Evolutionary conservation across 305 asterid species (phyloP).

Genomic region (Plantago lanceolata): DNA sequence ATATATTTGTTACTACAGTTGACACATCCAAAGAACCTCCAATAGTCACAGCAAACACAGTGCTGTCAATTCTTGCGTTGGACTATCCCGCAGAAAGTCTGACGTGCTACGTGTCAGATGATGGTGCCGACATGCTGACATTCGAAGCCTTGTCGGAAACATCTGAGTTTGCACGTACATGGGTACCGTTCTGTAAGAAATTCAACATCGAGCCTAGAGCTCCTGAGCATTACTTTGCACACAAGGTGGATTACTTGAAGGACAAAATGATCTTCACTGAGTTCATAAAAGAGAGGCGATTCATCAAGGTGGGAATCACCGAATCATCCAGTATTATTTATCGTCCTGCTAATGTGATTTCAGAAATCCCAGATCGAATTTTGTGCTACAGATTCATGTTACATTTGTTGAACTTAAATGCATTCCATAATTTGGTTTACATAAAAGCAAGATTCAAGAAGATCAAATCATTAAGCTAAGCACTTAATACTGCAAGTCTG

Average conservation of each 20-base stretch:
- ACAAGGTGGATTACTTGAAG: slow-evolving; percentile 3
- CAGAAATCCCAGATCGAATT: too few relatives aligned
- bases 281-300: not conserved
- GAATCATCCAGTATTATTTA: not conserved
- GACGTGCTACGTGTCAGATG: slow-evolving; percentile 8
- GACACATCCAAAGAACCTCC: slow-evolving; percentile 2
- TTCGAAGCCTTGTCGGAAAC: slow-evolving; percentile 5
- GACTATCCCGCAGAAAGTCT: not conserved
- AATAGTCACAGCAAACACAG: slow-evolving; percentile 2
- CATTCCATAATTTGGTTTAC: too few relatives aligned
- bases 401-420: too few relatives aligned
- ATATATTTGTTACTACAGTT: not conserved
- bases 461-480: too few relatives aligned
- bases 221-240: not conserved
- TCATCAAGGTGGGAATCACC: not conserved
- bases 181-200: slow-evolving; percentile 8
- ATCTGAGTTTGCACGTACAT: not conserved
- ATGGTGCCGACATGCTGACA: not conserved
- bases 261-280: slow-evolving; percentile 1
- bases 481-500: too few relatives aligned
- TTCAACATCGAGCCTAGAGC: slow-evolving; percentile 4
- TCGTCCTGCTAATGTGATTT: too few relatives aligned
- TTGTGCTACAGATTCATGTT: too few relatives aligned
- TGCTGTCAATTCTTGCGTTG: slow-evolving; percentile 1
- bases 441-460: too few relatives aligned